These are phyloP conservation scores for Lentinula raphanica DNA, from an alignment of 768 basidiomycete genomes.

Conservation along the genomic window DNA sequence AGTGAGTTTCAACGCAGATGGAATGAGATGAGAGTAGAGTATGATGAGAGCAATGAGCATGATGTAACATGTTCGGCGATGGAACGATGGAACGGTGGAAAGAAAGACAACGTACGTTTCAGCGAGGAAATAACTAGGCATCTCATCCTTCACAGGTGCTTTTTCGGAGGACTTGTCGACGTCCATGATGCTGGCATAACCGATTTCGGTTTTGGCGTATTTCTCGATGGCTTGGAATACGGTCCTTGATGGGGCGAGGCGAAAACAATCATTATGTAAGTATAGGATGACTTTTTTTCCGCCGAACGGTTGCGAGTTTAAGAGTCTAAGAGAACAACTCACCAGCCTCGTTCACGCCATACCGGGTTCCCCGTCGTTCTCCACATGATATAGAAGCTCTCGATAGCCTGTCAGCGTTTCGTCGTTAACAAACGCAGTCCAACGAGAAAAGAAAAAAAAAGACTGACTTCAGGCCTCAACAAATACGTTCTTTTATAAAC, in stretches of 20 bases:
- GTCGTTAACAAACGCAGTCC: background rate
- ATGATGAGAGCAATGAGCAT: too few species aligned
- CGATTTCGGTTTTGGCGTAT: conserved; percentile 36
- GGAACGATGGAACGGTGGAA: too few species aligned
- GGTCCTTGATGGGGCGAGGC: conserved; percentile 18
- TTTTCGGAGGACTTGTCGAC: conserved; percentile 26
- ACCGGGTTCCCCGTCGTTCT: conserved; percentile 41
- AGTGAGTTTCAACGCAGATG: too few species aligned
- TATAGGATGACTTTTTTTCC: too few species aligned
- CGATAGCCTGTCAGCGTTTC: conserved; percentile 36
- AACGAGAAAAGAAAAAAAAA: background rate
- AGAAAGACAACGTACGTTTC: conserved; percentile 35
- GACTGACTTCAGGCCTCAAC: conserved; percentile 46
- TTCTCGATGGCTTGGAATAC: conserved; percentile 45
- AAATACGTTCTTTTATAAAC: conserved; percentile 29
- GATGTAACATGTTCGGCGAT: too few species aligned
- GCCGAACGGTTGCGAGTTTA: too few species aligned
- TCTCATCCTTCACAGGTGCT: conserved; percentile 34
- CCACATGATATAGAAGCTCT: conserved; percentile 52
- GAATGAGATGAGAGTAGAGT: too few species aligned
- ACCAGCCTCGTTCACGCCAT: conserved; percentile 53
- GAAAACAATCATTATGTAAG: too few species aligned
- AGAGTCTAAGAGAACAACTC: conserved; percentile 16
- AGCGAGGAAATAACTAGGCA: conserved; percentile 50
- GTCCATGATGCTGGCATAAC: conserved; percentile 38